A percentile compares a stretch with the other conserved stretches of the same genome.
phyloP scores from a whole-genome alignment of 75 land plant species.

The Selaginella tamariscina region DNA sequence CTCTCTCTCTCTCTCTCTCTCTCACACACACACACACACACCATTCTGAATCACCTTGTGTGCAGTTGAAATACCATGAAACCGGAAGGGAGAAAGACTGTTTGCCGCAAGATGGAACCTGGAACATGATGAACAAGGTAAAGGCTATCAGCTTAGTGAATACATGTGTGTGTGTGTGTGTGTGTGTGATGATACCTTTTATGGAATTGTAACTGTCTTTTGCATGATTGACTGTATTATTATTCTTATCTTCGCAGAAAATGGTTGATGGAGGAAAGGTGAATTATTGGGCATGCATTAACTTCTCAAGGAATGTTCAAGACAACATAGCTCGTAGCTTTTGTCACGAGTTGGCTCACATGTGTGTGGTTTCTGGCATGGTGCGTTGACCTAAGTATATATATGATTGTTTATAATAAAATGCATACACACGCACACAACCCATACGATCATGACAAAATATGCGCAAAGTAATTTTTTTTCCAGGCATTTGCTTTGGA shows the following conservation, averaged over 20 bases:
- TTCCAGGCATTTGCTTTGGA: conserved; percentile 54
- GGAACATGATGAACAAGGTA: conserved; percentile 9
- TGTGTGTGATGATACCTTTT: neutral
- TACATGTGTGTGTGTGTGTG: too few relatives aligned
- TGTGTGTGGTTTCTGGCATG: conserved; percentile 5
- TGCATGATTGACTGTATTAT: neutral
- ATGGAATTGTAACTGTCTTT: neutral
- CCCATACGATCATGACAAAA: too few relatives aligned
- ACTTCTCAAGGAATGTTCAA: neutral
- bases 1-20: neutral
- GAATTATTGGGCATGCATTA: conserved; percentile 12
- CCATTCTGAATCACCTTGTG: neutral
- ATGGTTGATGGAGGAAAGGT: conserved; percentile 11
- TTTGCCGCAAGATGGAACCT: neutral
- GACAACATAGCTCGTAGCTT: conserved; percentile 18
- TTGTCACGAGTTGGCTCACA: neutral
- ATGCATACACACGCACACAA: too few relatives aligned
- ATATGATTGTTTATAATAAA: too few relatives aligned
- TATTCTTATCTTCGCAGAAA: conserved; percentile 2
- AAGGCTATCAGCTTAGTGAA: neutral
- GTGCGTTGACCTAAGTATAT: neutral
- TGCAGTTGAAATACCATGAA: conserved; percentile 29
- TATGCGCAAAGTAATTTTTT: too few relatives aligned
- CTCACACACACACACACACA: neutral
- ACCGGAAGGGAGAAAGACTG: neutral